Percentiles rank a stretch among this genome's conserved stretches.
These are phyloP conservation scores for Choiromyces venosus DNA, from an alignment of 495 filamentous ascomycete species.

Conservation along the genomic window DNA sequence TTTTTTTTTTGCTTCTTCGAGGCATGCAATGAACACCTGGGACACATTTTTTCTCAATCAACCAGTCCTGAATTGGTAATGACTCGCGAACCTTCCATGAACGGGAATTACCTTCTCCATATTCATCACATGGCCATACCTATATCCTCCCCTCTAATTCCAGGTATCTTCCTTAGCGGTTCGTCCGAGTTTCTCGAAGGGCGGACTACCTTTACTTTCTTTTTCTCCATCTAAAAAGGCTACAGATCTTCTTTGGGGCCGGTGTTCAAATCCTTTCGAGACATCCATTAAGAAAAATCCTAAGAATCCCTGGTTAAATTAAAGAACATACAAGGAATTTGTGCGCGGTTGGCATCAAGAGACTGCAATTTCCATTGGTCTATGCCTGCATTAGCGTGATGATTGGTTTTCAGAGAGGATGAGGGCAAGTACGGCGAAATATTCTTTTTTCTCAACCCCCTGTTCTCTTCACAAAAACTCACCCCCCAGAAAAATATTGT, in stretches of 20 bases:
- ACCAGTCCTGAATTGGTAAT: background rate
- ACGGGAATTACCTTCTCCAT: background rate
- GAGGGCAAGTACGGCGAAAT: background rate
- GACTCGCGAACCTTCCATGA: background rate
- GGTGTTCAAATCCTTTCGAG: background rate
- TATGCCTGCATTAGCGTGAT: background rate
- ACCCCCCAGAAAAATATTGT: background rate
- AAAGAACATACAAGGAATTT: background rate
- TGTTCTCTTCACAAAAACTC: background rate
- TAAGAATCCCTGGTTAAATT: background rate
- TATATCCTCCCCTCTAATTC: background rate
- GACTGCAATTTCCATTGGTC: background rate
- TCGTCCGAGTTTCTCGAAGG: constrained; percentile 1
- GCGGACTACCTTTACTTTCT: background rate
- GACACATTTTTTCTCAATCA: background rate
- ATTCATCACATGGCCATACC: background rate
- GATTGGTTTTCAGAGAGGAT: background rate
- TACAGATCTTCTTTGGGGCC: background rate
- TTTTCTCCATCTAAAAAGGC: background rate
- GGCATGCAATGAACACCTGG: background rate
- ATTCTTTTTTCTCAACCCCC: background rate
- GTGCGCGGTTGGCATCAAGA: background rate
- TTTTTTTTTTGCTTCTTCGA: constrained; percentile 1
- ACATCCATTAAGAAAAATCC: background rate
- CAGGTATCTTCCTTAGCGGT: background rate